Percentiles rank a stretch among this genome's conserved stretches.
Evolutionary conservation across 2,329 filamentous ascomycete species (phyloP).

Genomic region (Hymenoscyphus fructigenus): DNA sequence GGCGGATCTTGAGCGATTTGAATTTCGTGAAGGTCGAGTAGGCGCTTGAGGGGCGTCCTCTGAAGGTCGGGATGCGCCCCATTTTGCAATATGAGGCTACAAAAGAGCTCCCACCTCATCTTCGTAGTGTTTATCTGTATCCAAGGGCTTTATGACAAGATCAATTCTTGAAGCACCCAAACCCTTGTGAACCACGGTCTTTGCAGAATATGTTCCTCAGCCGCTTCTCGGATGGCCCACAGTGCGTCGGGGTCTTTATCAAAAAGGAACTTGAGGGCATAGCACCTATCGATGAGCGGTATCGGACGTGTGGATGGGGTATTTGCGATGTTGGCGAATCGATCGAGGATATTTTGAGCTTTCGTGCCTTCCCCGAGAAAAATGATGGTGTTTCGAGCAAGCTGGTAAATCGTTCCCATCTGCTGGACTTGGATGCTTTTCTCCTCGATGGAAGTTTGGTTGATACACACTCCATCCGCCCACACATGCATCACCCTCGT

Average conservation of each 20-base stretch:
- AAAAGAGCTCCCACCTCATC: constrained; percentile 44
- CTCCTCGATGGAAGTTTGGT: constrained; percentile 18
- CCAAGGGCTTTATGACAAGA: constrained; percentile 4
- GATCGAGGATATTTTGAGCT: no score
- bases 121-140: not conserved
- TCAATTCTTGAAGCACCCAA: constrained; percentile 41
- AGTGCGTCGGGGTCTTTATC: not conserved
- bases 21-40: no score
- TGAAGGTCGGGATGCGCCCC: no score
- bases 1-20: not conserved
- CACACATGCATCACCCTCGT: constrained; percentile 8
- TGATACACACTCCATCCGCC: constrained; percentile 25
- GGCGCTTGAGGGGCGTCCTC: not conserved
- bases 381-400: constrained; percentile 12
- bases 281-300: no score
- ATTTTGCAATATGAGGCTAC: not conserved
- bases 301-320: not conserved
- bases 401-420: constrained; percentile 20
- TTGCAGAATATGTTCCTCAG: constrained; percentile 36
- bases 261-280: not conserved
- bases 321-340: not conserved
- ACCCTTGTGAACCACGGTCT: constrained; percentile 39
- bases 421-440: constrained; percentile 9
- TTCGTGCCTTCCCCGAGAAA: constrained; percentile 17
- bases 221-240: not conserved